Conservation (phyloP, 1,284 basidiomycete genomes). For the Austropuccinia psidii region DNA sequence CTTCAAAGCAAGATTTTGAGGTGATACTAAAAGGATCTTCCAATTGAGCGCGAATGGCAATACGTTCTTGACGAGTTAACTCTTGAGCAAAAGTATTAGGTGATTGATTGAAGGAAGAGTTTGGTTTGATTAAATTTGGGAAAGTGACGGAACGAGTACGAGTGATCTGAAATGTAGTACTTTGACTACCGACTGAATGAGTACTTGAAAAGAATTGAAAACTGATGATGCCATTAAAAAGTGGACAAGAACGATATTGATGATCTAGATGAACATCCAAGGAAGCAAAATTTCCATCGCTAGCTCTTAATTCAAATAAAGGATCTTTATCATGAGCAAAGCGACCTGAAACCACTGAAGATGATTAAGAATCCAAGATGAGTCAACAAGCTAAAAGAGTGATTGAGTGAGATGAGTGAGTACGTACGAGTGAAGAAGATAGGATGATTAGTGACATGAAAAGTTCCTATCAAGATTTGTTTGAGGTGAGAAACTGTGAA, state of each 20-base stretch:
- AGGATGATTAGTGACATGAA: neutral
- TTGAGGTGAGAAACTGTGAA: slow-evolving; percentile 26
- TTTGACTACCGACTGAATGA: neutral
- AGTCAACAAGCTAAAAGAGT: neutral
- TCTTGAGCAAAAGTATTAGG: neutral
- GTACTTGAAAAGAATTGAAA: too few species aligned
- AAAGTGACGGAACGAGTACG: too few species aligned
- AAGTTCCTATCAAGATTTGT: neutral
- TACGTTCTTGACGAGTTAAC: slow-evolving; percentile 20
- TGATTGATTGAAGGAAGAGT: neutral
- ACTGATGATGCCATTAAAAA: slow-evolving; percentile 19
- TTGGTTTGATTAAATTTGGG: too few species aligned
- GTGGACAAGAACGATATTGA: neutral
- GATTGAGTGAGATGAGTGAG: neutral
- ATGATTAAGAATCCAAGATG: neutral
- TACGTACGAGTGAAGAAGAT: slow-evolving; percentile 23
- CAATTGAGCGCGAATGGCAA: slow-evolving; percentile 1
- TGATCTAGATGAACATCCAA: slow-evolving; percentile 6
- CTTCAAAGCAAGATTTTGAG: slow-evolving; percentile 25
- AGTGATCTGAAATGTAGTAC: too few species aligned
- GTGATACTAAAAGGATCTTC: slow-evolving; percentile 33
- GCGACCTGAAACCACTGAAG: slow-evolving; percentile 19
- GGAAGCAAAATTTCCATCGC: slow-evolving; percentile 31
- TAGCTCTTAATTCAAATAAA: slow-evolving; percentile 19
- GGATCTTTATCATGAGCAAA: slow-evolving; percentile 18